Base-by-base conservation (phyloP, 805 yeast species). In the Metschnikowia sp. region DNA sequence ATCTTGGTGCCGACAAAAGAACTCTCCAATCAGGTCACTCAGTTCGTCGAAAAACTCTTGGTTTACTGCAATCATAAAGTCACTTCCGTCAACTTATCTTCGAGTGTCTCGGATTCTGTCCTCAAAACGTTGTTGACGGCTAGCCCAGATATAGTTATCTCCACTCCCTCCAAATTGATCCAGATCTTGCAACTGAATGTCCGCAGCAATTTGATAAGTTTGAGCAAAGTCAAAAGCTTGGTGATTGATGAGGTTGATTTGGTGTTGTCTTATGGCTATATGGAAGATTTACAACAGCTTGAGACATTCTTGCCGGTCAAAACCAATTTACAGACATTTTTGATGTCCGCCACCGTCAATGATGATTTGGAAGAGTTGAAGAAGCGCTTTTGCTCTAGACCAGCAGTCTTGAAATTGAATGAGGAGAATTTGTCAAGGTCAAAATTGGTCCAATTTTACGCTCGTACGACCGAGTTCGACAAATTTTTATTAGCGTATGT, bases 231-330 rank as follows among this genome's bases (percentile, higher is more conserved):
- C 47, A 77, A 78, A 51, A 88, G 79, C 61, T 68, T 94, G 40
- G 95, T 89, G 30, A 86, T 92, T 52, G 99, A 94, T 70, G 99
- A 94, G 68, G 98, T 94, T 29, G 99, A 94, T 70, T 76, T 94
- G 57, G 81, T 94, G 40, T 70, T 88, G 42, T 85, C 96, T 2
- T 94, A 87, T 65, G 99, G 99, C 22, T 89, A 94, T 64, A 79
- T 83, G 55, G 96, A 88, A 8, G 99, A 94, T 67, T 74, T 92
- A 52, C 72, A 78, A 36, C 78, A 77, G 57, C 77, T 94, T 53
- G 76, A 86, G 8, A 72, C 76, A 26, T 78, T 68, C 52, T 69
- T 91, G 52, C 89, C 90, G n/a, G 70, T 83, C 50, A 83, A 83
- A 61, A 85, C 86, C 52, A 81, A 79, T 49, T 72, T 88, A 55